phyloP scores from a whole-genome alignment of 148 eudicot genomes.

The Spergularia marina region DNA sequence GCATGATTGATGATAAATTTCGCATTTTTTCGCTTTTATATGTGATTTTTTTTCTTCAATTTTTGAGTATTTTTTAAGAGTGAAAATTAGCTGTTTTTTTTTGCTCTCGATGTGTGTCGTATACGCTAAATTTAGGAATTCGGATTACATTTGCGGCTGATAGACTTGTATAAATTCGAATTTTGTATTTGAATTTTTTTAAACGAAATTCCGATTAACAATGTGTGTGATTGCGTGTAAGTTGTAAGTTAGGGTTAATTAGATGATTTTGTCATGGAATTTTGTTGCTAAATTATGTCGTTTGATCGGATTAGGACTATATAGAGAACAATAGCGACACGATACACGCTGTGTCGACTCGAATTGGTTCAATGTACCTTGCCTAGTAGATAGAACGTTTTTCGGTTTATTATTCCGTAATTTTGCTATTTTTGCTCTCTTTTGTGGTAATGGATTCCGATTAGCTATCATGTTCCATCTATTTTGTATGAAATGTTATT shows the following conservation, averaged over 20 bases:
- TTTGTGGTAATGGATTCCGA: not conserved
- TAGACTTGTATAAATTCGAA: not conserved
- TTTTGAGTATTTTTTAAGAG: too few species aligned
- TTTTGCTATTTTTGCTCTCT: not conserved
- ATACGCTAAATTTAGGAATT: too few species aligned
- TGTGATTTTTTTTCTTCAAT: not conserved
- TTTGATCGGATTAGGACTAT: not conserved
- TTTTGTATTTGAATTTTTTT: not conserved
- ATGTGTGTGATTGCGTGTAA: not conserved
- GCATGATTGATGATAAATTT: not conserved
- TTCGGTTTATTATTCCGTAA: not conserved
- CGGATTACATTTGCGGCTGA: too few species aligned
- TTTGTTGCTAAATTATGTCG: not conserved
- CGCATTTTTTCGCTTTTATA: not conserved
- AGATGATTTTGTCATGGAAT: not conserved
- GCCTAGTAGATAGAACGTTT: not conserved
- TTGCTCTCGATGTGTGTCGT: too few species aligned
- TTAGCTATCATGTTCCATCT: too few species aligned
- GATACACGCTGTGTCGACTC: not conserved
- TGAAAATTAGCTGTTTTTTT: not conserved
- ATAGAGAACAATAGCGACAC: not conserved
- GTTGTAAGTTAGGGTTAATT: not conserved
- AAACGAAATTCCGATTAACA: not conserved
- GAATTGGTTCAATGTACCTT: slow-evolving; percentile 2
- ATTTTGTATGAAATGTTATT: not conserved